Conservation (phyloP, 371 early-diverging fungal genomes). For the Mucor sp. region DNA sequence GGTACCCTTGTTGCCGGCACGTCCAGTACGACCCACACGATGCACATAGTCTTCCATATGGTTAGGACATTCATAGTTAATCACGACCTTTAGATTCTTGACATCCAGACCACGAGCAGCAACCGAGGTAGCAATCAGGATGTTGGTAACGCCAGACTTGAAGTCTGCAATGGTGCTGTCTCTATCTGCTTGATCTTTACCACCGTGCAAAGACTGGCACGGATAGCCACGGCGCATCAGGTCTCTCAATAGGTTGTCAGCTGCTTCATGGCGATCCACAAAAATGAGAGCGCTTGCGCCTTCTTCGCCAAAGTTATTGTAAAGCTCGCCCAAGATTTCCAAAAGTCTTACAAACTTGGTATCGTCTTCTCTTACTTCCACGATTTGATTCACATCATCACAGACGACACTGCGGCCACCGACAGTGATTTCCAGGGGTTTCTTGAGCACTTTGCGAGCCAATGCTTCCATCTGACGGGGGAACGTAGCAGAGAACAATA, state of each 20-base stretch:
- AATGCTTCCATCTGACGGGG: slow-evolving; percentile 97
- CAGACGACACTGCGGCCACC: slow-evolving; percentile 92
- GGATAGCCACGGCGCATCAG: slow-evolving; percentile 87
- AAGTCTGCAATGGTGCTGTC: slow-evolving; percentile 93
- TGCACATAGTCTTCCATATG: slow-evolving; percentile 99
- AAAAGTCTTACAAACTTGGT: slow-evolving; percentile 88
- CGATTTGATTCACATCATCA: slow-evolving; percentile 87
- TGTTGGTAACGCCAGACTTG: slow-evolving; percentile 84
- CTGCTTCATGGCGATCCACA: slow-evolving; percentile 95
- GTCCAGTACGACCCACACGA: slow-evolving; percentile 98
- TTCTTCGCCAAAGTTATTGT: slow-evolving; percentile 57
- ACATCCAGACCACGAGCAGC: slow-evolving; percentile 99
- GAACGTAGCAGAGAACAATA: slow-evolving; percentile 97
- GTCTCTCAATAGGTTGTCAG: slow-evolving; percentile 87
- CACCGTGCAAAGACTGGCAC: slow-evolving; percentile 95
- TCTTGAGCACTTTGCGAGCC: slow-evolving; percentile 88
- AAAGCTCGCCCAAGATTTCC: slow-evolving; percentile 85
- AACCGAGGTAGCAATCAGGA: slow-evolving; percentile 98
- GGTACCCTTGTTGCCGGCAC: slow-evolving; percentile 96
- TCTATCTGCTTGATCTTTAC: slow-evolving; percentile 96
- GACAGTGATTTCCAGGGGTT: slow-evolving; percentile 93
- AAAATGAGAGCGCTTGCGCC: slow-evolving; percentile 84
- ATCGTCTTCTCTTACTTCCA: slow-evolving; percentile 85
- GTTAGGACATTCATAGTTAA: slow-evolving; percentile 99
- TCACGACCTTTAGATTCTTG: slow-evolving; percentile 91